These are phyloP conservation scores for Penicillium subrubescens DNA, from an alignment of 495 filamentous ascomycete species.

Conservation along the genomic window DNA sequence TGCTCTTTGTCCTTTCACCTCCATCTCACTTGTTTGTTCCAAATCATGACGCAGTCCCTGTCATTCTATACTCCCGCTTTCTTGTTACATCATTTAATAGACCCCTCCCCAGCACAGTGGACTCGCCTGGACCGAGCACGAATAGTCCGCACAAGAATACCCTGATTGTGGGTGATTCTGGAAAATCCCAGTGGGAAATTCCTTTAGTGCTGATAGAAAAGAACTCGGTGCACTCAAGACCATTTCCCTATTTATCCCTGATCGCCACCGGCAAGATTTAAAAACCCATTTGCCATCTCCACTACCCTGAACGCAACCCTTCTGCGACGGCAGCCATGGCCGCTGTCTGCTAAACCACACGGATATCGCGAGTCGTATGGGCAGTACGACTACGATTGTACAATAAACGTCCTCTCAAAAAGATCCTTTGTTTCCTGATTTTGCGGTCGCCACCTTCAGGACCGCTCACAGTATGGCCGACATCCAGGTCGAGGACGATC, in stretches of 20 bases:
- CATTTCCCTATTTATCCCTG: conserved; percentile 22
- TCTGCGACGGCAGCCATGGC: conserved; percentile 14
- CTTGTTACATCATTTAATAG: conserved; percentile 36
- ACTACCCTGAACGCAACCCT: conserved; percentile 5
- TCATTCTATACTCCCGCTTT: conserved; percentile 31
- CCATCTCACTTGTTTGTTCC: conserved; percentile 13
- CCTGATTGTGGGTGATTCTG: conserved; percentile 17
- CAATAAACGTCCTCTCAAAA: background rate
- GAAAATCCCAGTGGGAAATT: background rate
- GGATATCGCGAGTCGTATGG: conserved; percentile 6
- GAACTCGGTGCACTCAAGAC: conserved; percentile 11
- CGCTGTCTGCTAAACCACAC: conserved; percentile 11
- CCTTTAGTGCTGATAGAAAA: conserved; percentile 14
- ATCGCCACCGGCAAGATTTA: conserved; percentile 12
- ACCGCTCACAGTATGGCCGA: conserved; percentile 32
- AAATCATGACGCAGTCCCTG: conserved; percentile 50
- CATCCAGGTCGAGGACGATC: conserved; percentile 57
- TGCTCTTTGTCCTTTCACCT: conserved; percentile 1
- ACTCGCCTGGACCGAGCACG: conserved; percentile 13
- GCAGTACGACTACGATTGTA: conserved; percentile 8
- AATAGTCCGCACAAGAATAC: conserved; percentile 17
- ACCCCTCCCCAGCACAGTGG: conserved; percentile 25
- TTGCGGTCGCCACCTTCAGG: conserved; percentile 1
- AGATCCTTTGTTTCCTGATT: conserved; percentile 8
- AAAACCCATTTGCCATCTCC: conserved; percentile 1